Evolutionary conservation across 2,329 filamentous ascomycete species (phyloP), one percentile per base, ranked within the genome.

Genomic region (Botryotinia narcissicola): DNA sequence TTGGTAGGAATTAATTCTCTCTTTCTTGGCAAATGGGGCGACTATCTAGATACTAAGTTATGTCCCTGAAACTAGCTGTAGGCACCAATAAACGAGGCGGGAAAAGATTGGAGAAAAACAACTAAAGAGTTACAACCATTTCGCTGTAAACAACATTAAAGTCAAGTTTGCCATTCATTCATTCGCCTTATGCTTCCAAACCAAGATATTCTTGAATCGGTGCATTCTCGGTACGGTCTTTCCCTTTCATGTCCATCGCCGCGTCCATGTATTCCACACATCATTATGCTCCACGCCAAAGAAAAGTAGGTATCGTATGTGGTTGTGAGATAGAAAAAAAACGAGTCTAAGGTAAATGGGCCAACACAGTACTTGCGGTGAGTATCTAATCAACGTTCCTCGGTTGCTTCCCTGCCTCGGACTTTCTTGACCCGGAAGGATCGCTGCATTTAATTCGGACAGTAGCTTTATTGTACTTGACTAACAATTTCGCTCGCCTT

Each of bases 401-500:
- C 71, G 62, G 71, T 57, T 68, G 73, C 32, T 73, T 71, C 72
- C 72, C 70, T 71, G 64, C 70, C 73, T 73, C 71, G 60, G 71
- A 51, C 63, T 60, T 66, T 67, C 63, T 64, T 62, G 70, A 60
- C 61, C 71, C 72, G 71, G 70, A 73, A 74, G 73, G 73, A 73
- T 69, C 60, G 29, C 72, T 75, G 73, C 73, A 46, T 76, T 75
- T 54, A 37, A 68, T 76, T 69, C 73, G 71, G 60, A 63, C 44
- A 51, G n/a, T 16, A 32, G 32, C 32, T 74, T 75, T 82, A 82
- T 78, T 81, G 80, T 48, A 91, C 90, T 82, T 91, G 89, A 84
- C 93, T 95, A 82, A 99, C 96, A 84, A 99, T 98, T 86, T 99
- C 96, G 83, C 91, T 96, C 73, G 96, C 96, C 83, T 93, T 92